These are phyloP conservation scores for Zymoseptoria crescenta DNA, from an alignment of 2,329 filamentous ascomycete genomes.

Conservation along the genomic window DNA sequence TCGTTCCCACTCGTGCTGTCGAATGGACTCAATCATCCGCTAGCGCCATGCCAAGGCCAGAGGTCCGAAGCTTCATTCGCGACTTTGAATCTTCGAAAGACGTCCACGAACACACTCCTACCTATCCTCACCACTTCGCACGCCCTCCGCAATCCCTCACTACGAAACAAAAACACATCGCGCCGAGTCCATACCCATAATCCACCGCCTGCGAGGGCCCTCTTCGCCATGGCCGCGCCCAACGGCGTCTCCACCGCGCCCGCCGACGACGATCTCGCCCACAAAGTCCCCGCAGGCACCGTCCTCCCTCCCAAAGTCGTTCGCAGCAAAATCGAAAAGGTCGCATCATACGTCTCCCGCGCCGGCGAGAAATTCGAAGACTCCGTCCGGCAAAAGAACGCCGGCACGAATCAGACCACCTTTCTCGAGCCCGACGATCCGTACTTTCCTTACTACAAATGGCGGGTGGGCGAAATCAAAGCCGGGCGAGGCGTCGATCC, in stretches of 20 bases:
- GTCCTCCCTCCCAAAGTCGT: slow-evolving; percentile 82
- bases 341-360: slow-evolving; percentile 78
- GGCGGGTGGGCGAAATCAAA: slow-evolving; percentile 80
- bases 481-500: slow-evolving; percentile 72
- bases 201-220: neutral
- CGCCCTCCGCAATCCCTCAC: too few species aligned
- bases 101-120: neutral
- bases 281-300: slow-evolving; percentile 73
- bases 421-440: slow-evolving; percentile 75
- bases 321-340: slow-evolving; percentile 81
- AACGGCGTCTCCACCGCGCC: slow-evolving; percentile 18
- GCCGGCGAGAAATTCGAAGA: slow-evolving; percentile 65
- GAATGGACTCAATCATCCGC: too few species aligned
- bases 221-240: slow-evolving; percentile 24
- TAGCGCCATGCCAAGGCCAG: too few species aligned
- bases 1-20: too few species aligned
- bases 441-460: slow-evolving; percentile 82
- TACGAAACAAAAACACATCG: too few species aligned
- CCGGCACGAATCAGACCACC: slow-evolving; percentile 79
- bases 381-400: slow-evolving; percentile 76
- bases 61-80: too few species aligned
- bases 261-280: slow-evolving; percentile 46
- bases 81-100: too few species aligned
- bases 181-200: neutral
- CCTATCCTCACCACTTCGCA: neutral